phyloP scores from a whole-genome alignment of 371 early-diverging fungal species.

The Homolaphlyctis polyrhiza region DNA sequence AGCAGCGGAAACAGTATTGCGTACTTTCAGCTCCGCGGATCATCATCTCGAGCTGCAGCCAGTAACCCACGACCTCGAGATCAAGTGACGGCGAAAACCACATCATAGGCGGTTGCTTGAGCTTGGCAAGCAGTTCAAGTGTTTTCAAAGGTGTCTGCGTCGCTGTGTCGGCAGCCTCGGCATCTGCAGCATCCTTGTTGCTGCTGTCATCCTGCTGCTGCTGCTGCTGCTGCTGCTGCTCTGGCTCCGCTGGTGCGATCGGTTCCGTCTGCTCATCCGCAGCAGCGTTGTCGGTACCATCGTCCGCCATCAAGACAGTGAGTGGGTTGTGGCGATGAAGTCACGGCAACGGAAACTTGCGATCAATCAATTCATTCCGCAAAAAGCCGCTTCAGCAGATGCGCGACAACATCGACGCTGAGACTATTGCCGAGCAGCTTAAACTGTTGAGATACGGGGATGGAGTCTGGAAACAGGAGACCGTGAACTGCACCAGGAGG shows the following conservation, averaged over 20 bases:
- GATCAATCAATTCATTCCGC: neutral
- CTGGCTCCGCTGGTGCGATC: neutral
- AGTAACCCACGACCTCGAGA: no score
- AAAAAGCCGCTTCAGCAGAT: neutral
- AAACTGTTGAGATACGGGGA: slow-evolving; percentile 24
- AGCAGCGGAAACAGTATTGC: no score
- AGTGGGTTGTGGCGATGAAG: neutral
- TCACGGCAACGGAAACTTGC: neutral
- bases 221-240: neutral
- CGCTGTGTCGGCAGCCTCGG: neutral
- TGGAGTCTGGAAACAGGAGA: slow-evolving; percentile 26
- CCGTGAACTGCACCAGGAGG: neutral
- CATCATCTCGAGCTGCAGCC: no score
- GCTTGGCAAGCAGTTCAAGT: no score
- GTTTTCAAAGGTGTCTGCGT: neutral
- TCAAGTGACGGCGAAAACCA: no score
- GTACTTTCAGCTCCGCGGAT: no score
- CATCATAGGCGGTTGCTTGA: no score
- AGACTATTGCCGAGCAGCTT: slow-evolving; percentile 39
- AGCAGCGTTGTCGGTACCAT: neutral
- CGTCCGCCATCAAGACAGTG: neutral
- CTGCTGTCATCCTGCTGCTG: neutral
- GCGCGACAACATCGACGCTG: slow-evolving; percentile 30
- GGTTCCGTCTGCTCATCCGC: neutral
- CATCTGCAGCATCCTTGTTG: neutral